Percentiles rank a stretch among this genome's conserved stretches.
Evolutionary conservation across 495 filamentous ascomycete genomes (phyloP).

Genomic region (Letharia lupina): DNA sequence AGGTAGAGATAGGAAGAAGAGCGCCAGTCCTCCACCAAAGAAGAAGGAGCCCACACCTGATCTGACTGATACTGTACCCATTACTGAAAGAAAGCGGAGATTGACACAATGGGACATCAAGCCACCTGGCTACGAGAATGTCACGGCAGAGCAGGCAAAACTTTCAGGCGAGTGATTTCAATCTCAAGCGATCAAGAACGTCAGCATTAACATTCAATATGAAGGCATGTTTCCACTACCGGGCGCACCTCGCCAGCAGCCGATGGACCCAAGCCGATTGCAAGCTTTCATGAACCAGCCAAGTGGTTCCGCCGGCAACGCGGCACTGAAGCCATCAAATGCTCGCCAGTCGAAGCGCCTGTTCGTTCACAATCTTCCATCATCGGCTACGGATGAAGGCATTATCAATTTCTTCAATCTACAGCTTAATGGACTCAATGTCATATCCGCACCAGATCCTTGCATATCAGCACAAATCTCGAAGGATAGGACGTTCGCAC

Average conservation of each 20-base stretch:
- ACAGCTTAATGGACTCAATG: slow-evolving; percentile 88
- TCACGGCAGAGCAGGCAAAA: slow-evolving; percentile 97
- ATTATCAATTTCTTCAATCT: slow-evolving; percentile 87
- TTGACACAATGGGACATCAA: slow-evolving; percentile 99
- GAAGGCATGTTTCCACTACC: slow-evolving; percentile 95
- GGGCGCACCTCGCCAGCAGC: slow-evolving; percentile 87
- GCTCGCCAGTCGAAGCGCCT: slow-evolving; percentile 89
- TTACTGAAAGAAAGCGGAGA: slow-evolving; percentile 76
- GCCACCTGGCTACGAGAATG: slow-evolving; percentile 95
- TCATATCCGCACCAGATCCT: slow-evolving; percentile 73
- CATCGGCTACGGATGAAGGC: slow-evolving; percentile 56
- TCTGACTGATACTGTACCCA: slow-evolving; percentile 69
- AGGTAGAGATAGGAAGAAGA: slow-evolving; percentile 63
- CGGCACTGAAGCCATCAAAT: slow-evolving; percentile 82
- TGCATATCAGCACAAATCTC: slow-evolving; percentile 79
- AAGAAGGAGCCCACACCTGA: slow-evolving; percentile 94
- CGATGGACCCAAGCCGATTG: slow-evolving; percentile 90
- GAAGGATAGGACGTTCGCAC: slow-evolving; percentile 67
- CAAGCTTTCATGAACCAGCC: slow-evolving; percentile 94
- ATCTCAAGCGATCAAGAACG: neutral
- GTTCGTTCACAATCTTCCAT: slow-evolving; percentile 73
- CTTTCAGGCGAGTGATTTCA: slow-evolving; percentile 61
- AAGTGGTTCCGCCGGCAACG: slow-evolving; percentile 59
- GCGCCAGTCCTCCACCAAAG: slow-evolving; percentile 70
- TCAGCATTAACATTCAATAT: slow-evolving; percentile 9